Evolutionary conservation across 2,329 filamentous ascomycete genomes (phyloP).

Genomic region (Cryphonectria parasitica): DNA sequence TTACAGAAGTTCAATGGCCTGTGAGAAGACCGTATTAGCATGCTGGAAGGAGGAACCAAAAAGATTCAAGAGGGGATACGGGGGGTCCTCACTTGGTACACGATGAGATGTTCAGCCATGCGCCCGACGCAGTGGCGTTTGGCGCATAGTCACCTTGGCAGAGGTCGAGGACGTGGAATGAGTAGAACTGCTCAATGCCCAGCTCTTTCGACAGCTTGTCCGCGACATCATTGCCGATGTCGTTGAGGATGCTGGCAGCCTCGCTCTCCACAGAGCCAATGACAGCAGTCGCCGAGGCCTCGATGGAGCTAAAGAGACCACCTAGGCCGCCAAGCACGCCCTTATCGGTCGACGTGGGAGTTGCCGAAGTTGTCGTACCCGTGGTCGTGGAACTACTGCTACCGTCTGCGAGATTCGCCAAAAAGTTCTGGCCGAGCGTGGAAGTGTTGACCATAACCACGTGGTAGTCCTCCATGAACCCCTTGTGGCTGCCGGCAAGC

Average conservation of each 20-base stretch:
- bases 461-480: constrained; percentile 44
- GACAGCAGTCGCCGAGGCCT: constrained; percentile 26
- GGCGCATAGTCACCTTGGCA: constrained; percentile 40
- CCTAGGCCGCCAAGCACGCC: constrained; percentile 31
- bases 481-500: constrained; percentile 43
- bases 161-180: constrained; percentile 37
- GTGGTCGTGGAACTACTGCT: constrained; percentile 32
- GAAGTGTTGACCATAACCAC: constrained; percentile 49
- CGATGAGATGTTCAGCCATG: constrained; percentile 34
- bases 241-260: constrained; percentile 32
- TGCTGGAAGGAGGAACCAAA: neutral
- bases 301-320: constrained; percentile 13
- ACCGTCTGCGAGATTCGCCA: constrained; percentile 32
- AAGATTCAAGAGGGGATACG: neutral
- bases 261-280: constrained; percentile 33
- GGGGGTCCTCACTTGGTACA: constrained; percentile 34
- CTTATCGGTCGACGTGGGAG: constrained; percentile 29
- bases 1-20: constrained; percentile 31
- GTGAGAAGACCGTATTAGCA: neutral
- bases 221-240: constrained; percentile 41
- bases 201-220: constrained; percentile 36
- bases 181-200: constrained; percentile 41
- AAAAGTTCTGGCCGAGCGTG: constrained; percentile 44
- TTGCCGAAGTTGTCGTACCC: constrained; percentile 34
- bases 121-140: constrained; percentile 32